Conservation (phyloP, 2,329 filamentous ascomycete genomes). For the Aureobasidium sp. region DNA sequence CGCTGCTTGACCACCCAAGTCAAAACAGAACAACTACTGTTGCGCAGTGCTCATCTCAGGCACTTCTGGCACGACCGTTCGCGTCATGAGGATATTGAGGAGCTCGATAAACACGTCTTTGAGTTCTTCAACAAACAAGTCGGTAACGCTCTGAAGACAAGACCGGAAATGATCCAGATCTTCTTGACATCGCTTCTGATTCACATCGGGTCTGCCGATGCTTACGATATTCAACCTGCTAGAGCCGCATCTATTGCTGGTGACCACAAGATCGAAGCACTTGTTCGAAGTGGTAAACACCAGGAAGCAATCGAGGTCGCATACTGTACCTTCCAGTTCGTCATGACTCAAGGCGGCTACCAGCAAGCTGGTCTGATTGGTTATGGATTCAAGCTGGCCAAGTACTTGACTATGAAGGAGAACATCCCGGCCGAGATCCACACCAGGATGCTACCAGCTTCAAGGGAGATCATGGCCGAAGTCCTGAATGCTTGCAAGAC, state of each 20-base stretch:
- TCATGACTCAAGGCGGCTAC: constrained; percentile 38
- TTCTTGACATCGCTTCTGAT: constrained; percentile 22
- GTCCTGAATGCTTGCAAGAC: constrained; percentile 39
- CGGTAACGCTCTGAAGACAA: constrained; percentile 26
- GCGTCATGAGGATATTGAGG: constrained; percentile 32
- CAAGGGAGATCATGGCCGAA: constrained; percentile 34
- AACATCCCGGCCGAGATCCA: constrained; percentile 30
- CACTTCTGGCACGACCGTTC: constrained; percentile 30
- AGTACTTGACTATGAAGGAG: constrained; percentile 38
- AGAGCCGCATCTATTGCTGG: constrained; percentile 35
- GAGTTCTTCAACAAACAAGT: constrained; percentile 32
- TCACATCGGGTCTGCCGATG: constrained; percentile 38
- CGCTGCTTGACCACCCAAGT: constrained; percentile 21
- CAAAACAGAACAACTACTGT: constrained; percentile 29
- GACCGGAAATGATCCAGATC: constrained; percentile 23
- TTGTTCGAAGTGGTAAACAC: constrained; percentile 36
- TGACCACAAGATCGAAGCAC: constrained; percentile 28
- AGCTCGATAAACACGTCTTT: constrained; percentile 24
- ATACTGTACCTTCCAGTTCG: constrained; percentile 38
- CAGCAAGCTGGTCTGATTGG: constrained; percentile 33
- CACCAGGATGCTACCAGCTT: constrained; percentile 33
- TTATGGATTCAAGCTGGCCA: constrained; percentile 42
- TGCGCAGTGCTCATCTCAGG: constrained; percentile 34
- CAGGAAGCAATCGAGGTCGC: constrained; percentile 39
- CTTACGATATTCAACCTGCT: constrained; percentile 34